Evolutionary conservation across 352 stramenopile genomes (phyloP).

Genomic region (Phytopythium delawarense): DNA sequence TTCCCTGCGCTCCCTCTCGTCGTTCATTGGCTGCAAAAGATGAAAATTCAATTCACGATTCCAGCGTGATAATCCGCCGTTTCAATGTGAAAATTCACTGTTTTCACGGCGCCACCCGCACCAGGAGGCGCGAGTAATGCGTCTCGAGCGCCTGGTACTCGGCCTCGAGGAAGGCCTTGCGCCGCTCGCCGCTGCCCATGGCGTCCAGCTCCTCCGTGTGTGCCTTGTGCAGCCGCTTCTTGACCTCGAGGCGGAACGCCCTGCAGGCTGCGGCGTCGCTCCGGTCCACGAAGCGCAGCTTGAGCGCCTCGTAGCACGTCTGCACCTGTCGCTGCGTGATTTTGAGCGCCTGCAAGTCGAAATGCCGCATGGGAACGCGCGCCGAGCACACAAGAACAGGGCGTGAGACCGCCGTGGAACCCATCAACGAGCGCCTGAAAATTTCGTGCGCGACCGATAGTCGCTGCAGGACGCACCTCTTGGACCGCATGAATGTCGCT

Average conservation of each 20-base stretch:
- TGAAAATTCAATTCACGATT: neutral
- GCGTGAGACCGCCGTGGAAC: neutral
- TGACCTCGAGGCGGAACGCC: conserved; percentile 75
- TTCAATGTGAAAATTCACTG: neutral
- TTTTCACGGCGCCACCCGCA: conserved; percentile 10
- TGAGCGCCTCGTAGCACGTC: conserved; percentile 75
- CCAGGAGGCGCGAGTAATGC: conserved; percentile 47
- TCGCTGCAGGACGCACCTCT: conserved; percentile 20
- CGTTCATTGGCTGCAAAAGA: neutral
- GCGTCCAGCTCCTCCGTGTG: conserved; percentile 69
- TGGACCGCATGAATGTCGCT: conserved; percentile 63
- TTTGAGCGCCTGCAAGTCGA: conserved; percentile 49
- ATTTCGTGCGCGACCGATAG: neutral
- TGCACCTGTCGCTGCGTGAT: conserved; percentile 76
- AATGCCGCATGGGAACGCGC: neutral
- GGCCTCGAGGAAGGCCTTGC: conserved; percentile 74
- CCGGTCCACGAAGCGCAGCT: conserved; percentile 50
- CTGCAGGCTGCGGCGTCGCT: conserved; percentile 50
- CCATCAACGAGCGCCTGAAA: conserved; percentile 1
- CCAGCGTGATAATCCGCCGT: too few relatives aligned
- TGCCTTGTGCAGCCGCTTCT: conserved; percentile 70
- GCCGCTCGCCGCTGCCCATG: conserved; percentile 60
- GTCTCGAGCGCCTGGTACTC: conserved; percentile 50
- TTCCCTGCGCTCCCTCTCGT: conserved; percentile 9
- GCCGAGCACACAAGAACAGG: neutral